phyloP scores from a whole-genome alignment of 768 basidiomycete genomes.

The Mycena leptocephala region DNA sequence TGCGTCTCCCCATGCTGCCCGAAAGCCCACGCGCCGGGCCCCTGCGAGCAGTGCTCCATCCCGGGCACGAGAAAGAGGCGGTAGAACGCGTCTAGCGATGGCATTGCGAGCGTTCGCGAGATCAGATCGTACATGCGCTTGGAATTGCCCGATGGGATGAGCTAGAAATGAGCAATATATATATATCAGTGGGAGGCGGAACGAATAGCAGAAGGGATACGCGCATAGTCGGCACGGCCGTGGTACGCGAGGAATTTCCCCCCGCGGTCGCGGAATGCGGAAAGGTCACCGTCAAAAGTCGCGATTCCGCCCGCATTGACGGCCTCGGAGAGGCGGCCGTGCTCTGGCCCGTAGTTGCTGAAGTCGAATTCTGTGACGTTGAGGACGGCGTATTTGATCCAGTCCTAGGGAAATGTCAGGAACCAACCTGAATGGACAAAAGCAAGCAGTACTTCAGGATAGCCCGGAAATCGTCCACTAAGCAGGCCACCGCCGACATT shows the following conservation, averaged over 20 bases:
- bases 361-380: conserved; percentile 30
- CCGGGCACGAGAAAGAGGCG: conserved; percentile 45
- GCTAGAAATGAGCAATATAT: conserved; percentile 20
- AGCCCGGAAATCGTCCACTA: not conserved
- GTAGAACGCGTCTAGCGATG: conserved; percentile 39
- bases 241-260: conserved; percentile 45
- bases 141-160: conserved; percentile 41
- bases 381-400: conserved; percentile 29
- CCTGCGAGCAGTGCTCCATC: conserved; percentile 43
- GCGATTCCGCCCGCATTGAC: conserved; percentile 28
- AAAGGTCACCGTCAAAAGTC: conserved; percentile 15
- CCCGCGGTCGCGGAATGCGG: conserved; percentile 38
- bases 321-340: conserved; percentile 8
- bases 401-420: conserved; percentile 10
- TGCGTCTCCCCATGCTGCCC: conserved; percentile 25
- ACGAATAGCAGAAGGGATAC: not conserved
- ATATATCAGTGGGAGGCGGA: not conserved
- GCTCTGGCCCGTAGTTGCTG: conserved; percentile 14
- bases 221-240: conserved; percentile 30
- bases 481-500: not conserved
- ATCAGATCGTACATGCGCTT: conserved; percentile 39
- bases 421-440: too few relatives aligned
- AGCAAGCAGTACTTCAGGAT: not conserved
- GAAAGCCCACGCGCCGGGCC: conserved; percentile 34
- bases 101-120: conserved; percentile 32